Base-by-base conservation (phyloP, 2,329 filamentous ascomycete genomes). In the Colletotrichum coccodes region DNA sequence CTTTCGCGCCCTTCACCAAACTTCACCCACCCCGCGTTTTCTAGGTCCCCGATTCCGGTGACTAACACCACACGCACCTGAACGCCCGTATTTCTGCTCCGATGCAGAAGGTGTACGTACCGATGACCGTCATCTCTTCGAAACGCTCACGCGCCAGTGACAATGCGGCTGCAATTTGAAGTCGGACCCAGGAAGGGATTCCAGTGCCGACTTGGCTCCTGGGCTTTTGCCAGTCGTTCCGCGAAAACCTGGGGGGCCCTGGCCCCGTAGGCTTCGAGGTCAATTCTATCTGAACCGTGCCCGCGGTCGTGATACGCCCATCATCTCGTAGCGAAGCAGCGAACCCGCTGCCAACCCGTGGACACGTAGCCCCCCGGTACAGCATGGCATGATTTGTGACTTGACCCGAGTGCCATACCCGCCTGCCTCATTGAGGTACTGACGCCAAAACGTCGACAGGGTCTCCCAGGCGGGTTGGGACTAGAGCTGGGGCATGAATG, bases 161-260 rank as follows among this genome's bases (percentile, higher is more conserved):
- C 30, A 40, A 57, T 23, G 32, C 47, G 47, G 53, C 60, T 47
- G 46, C 12, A n/a, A 47, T 53, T 38, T 52, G 16, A 28, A 47
- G 16, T 21, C 23, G 59, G 52, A 12, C 26, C 53, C 26, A 47
- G 9, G 23, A 59, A 49, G 60, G 52, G 47, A 47, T 11, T 34
- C 26, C 46, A 53, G 14, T 59, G 60, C 60, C 60, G 60, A 64
- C 60, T 68, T 68, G 60, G 53, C 64, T 59, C 28, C 61, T 58
- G 53, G 60, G 46, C 64, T 44, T 50, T 38, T 26, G 49, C 38
- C 49, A 62, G 36, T 32, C 21, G 49, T 66, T 16, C 40, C 58
- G 49, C 36, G 21, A 23, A 18, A 11, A 16, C 23, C 11, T 18
- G 47, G 44, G 16, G 42, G 42, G 21, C 58, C 58, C 32, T 23